These are phyloP conservation scores for Aureobasidium sp. DNA, from an alignment of 2,329 filamentous ascomycete species.

Conservation along the genomic window DNA sequence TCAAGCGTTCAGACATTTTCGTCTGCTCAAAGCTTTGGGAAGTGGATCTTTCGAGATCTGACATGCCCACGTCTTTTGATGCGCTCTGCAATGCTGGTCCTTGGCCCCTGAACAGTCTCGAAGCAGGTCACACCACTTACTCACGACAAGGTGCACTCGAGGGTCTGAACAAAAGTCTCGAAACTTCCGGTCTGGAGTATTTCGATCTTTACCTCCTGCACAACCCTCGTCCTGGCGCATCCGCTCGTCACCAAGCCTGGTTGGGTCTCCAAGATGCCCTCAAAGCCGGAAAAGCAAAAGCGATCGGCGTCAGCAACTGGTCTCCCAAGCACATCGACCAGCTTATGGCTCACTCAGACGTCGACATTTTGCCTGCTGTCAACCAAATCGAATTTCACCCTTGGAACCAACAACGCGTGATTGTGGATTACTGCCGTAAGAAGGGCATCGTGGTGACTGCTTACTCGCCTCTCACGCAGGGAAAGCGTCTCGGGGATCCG, in stretches of 20 bases:
- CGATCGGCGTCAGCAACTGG: conserved; percentile 65
- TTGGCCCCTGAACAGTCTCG: conserved; percentile 17
- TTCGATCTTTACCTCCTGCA: conserved; percentile 64
- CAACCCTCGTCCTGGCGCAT: conserved; percentile 47
- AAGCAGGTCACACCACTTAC: conserved; percentile 19
- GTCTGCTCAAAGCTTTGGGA: conserved; percentile 19
- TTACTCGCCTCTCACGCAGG: conserved; percentile 57
- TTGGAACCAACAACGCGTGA: conserved; percentile 56
- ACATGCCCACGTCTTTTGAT: conserved; percentile 19
- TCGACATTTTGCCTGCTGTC: conserved; percentile 55
- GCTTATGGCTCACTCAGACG: conserved; percentile 52
- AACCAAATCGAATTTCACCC: conserved; percentile 67
- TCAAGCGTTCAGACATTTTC: conserved; percentile 15
- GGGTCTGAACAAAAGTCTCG: conserved; percentile 12
- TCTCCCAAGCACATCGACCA: conserved; percentile 59
- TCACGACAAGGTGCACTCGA: not conserved
- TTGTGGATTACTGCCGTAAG: conserved; percentile 46
- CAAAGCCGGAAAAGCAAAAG: conserved; percentile 49
- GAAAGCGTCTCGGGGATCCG: conserved; percentile 60
- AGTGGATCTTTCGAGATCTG: conserved; percentile 17
- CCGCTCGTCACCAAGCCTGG: conserved; percentile 55
- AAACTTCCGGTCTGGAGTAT: conserved; percentile 33
- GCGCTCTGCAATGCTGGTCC: conserved; percentile 16
- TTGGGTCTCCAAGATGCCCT: conserved; percentile 53
- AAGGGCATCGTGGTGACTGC: conserved; percentile 53